A percentile compares a stretch with the other conserved stretches of the same genome.
Evolutionary conservation across 805 yeast genomes (phyloP).

Genomic region (Candida koratica): DNA sequence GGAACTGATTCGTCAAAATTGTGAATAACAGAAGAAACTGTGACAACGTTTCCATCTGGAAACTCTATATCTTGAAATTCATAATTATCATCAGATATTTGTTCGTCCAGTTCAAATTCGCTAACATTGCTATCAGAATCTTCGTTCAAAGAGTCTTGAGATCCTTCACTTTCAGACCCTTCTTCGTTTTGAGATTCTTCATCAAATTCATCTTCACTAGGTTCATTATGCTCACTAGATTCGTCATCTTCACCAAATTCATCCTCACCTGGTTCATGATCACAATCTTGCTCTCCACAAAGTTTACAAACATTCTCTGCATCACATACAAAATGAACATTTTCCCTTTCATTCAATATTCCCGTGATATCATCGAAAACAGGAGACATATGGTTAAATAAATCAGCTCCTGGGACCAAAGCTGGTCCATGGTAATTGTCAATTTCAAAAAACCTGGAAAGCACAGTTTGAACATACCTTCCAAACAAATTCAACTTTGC

Average conservation of each 20-base stretch:
- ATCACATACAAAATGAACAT: slow-evolving; percentile 59
- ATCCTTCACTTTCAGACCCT: background rate
- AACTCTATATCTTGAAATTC: slow-evolving; percentile 17
- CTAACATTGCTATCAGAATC: slow-evolving; percentile 10
- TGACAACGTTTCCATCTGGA: background rate
- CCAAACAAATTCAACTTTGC: slow-evolving; percentile 47
- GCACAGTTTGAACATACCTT: slow-evolving; percentile 54
- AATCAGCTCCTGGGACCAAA: slow-evolving; percentile 86
- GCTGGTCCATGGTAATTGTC: slow-evolving; percentile 73
- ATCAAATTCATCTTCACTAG: slow-evolving; percentile 10
- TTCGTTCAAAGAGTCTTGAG: slow-evolving; percentile 11
- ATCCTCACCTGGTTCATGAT: slow-evolving; percentile 18
- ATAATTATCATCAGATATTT: background rate
- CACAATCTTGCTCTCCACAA: slow-evolving; percentile 35
- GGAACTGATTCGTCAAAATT: background rate
- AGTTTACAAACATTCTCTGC: slow-evolving; percentile 25
- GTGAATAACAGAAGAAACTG: slow-evolving; percentile 14
- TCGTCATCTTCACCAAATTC: slow-evolving; percentile 18
- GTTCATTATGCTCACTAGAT: slow-evolving; percentile 15
- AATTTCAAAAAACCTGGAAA: slow-evolving; percentile 77
- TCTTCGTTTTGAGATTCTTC: slow-evolving; percentile 9
- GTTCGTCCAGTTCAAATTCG: slow-evolving; percentile 3
- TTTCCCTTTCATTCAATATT: slow-evolving; percentile 26
- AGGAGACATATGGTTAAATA: slow-evolving; percentile 69
- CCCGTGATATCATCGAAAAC: slow-evolving; percentile 11